Percentiles rank a stretch among this genome's conserved stretches.
Conservation (phyloP, 2,329 filamentous ascomycete species). For the Calonectria hawksworthii region DNA sequence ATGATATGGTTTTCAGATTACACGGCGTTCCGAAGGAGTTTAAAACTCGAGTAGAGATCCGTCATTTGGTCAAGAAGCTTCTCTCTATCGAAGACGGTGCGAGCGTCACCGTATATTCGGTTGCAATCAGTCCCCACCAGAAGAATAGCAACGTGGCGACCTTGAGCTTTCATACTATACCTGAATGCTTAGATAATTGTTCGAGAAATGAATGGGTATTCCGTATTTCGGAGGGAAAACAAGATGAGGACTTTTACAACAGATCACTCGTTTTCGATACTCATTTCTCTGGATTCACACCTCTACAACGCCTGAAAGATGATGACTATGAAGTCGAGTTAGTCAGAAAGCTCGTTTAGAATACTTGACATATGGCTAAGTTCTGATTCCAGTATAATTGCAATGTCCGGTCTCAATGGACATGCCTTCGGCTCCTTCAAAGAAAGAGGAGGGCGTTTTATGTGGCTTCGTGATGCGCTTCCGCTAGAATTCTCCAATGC, state of each 20-base stretch:
- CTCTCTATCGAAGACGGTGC: too few species aligned
- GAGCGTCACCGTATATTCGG: too few species aligned
- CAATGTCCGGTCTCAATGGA: constrained; percentile 38
- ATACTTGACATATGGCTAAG: too few species aligned
- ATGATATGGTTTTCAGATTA: too few species aligned
- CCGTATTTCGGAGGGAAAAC: not conserved
- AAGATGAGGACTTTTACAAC: not conserved
- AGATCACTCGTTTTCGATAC: not conserved
- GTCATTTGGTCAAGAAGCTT: too few species aligned
- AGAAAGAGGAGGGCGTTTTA: constrained; percentile 37
- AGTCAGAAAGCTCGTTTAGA: not conserved
- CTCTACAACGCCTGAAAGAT: not conserved
- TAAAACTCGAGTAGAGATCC: too few species aligned
- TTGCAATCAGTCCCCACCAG: too few species aligned
- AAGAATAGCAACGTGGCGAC: too few species aligned
- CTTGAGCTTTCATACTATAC: too few species aligned
- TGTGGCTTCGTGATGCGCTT: constrained; percentile 49
- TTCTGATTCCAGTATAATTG: constrained; percentile 30
- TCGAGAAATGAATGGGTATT: not conserved
- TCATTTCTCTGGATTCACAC: not conserved
- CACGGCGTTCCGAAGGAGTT: too few species aligned
- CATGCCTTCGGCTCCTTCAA: constrained; percentile 50
- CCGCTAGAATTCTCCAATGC: constrained; percentile 36
- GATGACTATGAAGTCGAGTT: not conserved
- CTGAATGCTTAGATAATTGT: too few species aligned